Evolutionary conservation across 179 eudicot species (phyloP).

Genomic region (Silene noctiflora): DNA sequence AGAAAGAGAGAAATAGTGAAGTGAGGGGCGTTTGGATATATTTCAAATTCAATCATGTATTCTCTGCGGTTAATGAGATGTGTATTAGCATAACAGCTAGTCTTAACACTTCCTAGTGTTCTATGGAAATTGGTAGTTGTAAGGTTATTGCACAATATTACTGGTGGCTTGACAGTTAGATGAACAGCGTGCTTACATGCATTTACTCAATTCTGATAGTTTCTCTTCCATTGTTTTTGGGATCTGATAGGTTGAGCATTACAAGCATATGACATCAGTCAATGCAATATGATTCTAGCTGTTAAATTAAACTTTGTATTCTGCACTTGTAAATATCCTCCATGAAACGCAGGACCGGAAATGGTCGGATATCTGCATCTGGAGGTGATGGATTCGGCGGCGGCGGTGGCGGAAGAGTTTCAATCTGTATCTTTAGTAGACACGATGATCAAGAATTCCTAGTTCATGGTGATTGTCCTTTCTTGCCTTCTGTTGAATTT

Average conservation of each 20-base stretch:
- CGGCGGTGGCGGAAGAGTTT: constrained; percentile 95
- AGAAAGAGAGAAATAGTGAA: too few relatives aligned
- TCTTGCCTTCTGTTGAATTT: constrained; percentile 44
- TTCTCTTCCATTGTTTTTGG: constrained; percentile 5
- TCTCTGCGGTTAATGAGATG: background rate
- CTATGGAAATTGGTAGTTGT: too few relatives aligned
- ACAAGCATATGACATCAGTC: constrained; percentile 3
- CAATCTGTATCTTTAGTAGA: constrained; percentile 67
- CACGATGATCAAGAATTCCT: constrained; percentile 57
- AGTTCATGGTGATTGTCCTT: constrained; percentile 56
- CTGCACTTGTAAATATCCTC: constrained; percentile 3
- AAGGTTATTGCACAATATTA: background rate
- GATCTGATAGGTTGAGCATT: constrained; percentile 5
- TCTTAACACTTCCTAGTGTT: background rate
- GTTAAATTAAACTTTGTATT: constrained; percentile 15
- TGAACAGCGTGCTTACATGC: background rate
- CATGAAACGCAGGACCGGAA: constrained; percentile 63
- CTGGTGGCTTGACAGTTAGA: constrained; percentile 6
- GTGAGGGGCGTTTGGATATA: too few relatives aligned
- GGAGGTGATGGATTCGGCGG: constrained; percentile 99
- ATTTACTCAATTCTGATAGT: constrained; percentile 1
- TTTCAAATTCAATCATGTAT: background rate
- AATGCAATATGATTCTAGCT: constrained; percentile 1
- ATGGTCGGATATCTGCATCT: constrained; percentile 68
- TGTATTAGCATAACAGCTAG: background rate